phyloP scores from a whole-genome alignment of 805 yeast genomes.

The Alloascoidea africana region DNA sequence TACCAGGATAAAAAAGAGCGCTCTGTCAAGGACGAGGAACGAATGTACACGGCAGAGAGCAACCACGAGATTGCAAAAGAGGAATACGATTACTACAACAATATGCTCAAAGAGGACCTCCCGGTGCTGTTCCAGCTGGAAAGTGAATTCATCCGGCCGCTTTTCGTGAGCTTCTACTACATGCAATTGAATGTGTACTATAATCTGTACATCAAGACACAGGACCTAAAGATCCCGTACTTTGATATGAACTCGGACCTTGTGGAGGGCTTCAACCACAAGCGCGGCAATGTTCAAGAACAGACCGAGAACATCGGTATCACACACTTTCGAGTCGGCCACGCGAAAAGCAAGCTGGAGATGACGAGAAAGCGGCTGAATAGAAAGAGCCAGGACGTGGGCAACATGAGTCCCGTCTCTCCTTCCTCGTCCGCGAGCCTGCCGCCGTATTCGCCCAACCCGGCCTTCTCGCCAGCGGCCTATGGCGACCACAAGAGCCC shows the following conservation, averaged over 20 bases:
- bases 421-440: slow-evolving; percentile 18
- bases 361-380: slow-evolving; percentile 67
- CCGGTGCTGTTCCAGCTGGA: slow-evolving; percentile 82
- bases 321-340: slow-evolving; percentile 81
- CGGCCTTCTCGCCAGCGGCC: slow-evolving; percentile 18
- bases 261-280: slow-evolving; percentile 58
- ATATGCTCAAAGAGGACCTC: slow-evolving; percentile 80
- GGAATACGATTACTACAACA: slow-evolving; percentile 92
- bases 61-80: slow-evolving; percentile 84
- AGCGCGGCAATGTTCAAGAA: slow-evolving; percentile 87
- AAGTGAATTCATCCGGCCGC: slow-evolving; percentile 83
- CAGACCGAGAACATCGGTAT: slow-evolving; percentile 80
- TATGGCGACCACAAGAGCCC: slow-evolving; percentile 11
- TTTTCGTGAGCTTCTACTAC: slow-evolving; percentile 87
- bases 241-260: slow-evolving; percentile 80
- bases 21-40: slow-evolving; percentile 83
- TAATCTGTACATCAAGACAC: slow-evolving; percentile 81
- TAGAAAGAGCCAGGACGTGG: slow-evolving; percentile 12
- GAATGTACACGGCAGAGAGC: slow-evolving; percentile 75
- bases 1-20: slow-evolving; percentile 72
- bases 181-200: slow-evolving; percentile 97
- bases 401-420: slow-evolving; percentile 20
- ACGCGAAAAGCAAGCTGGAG: slow-evolving; percentile 73
- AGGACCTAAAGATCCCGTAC: slow-evolving; percentile 93
- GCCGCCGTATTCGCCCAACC: slow-evolving; percentile 16